Conservation (phyloP, 768 basidiomycete species). For the Obba rivulosa region DNA sequence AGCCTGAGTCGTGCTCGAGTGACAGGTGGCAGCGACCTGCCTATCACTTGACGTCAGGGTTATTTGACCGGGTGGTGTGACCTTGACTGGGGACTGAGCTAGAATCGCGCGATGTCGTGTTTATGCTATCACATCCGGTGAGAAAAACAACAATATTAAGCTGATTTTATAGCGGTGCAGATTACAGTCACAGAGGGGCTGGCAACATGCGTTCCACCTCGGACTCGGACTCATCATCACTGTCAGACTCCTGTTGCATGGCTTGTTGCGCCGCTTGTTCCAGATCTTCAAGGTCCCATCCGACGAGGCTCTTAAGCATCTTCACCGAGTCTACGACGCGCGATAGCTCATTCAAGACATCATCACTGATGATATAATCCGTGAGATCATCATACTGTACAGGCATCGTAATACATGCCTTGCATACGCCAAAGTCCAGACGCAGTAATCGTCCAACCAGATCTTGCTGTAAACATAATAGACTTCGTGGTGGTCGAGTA, state of each 20-base stretch:
- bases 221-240: conserved; percentile 56
- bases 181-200: conserved; percentile 3
- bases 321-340: conserved; percentile 31
- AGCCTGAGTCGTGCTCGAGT: too few species aligned
- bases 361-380: too few species aligned
- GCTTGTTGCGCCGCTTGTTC: conserved; percentile 48
- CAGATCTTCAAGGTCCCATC: conserved; percentile 67
- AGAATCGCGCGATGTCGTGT: too few species aligned
- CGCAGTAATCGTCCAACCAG: conserved; percentile 81
- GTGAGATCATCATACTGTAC: too few species aligned
- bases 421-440: conserved; percentile 72
- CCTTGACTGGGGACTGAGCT: too few species aligned
- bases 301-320: conserved; percentile 52
- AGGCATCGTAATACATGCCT: conserved; percentile 59
- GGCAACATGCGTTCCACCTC: conserved; percentile 26
- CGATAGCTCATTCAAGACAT: conserved; percentile 42
- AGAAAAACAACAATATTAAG: too few species aligned
- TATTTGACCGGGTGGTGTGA: too few species aligned
- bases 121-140: too few species aligned
- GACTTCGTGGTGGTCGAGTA: conserved; percentile 77
- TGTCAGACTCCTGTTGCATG: conserved; percentile 45
- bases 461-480: conserved; percentile 88
- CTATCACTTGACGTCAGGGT: too few species aligned
- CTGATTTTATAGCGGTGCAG: not conserved
- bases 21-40: too few species aligned